Conservation (phyloP, 257 asterid species). For the Nicotiana obtusifolia region DNA sequence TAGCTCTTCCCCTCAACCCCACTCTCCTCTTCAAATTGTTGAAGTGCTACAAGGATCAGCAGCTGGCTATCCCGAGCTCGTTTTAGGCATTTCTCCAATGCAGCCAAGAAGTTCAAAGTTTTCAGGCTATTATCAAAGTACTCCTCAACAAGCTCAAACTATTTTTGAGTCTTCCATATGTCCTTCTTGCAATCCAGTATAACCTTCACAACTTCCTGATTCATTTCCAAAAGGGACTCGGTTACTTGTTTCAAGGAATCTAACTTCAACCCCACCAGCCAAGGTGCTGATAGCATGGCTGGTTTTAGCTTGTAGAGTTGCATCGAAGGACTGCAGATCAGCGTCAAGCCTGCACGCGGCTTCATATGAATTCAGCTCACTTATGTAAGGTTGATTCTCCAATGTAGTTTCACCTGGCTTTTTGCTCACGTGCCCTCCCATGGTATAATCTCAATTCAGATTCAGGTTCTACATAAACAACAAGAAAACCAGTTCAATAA, state of each 20-base stretch:
- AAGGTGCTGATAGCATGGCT: conserved; percentile 54
- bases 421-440: conserved; percentile 94
- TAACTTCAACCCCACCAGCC: conserved; percentile 81
- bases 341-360: conserved; percentile 69
- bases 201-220: conserved; percentile 85
- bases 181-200: conserved; percentile 88
- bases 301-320: conserved; percentile 57
- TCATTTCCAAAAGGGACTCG: conserved; percentile 74
- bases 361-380: conserved; percentile 60
- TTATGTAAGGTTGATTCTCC: conserved; percentile 40
- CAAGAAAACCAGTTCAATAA: neutral
- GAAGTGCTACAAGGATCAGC: conserved; percentile 69
- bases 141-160: conserved; percentile 78
- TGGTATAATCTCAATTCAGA: conserved; percentile 22
- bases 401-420: conserved; percentile 55
- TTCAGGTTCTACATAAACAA: conserved; percentile 6
- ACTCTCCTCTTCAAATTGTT: conserved; percentile 61
- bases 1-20: conserved; percentile 40
- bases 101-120: conserved; percentile 62
- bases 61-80: conserved; percentile 62
- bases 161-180: conserved; percentile 76
- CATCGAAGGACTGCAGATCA: conserved; percentile 65
- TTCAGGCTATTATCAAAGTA: conserved; percentile 75
- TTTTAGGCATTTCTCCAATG: conserved; percentile 65
- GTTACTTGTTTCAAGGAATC: conserved; percentile 72